Evolutionary conservation across 257 asterid species (phyloP).

Genomic region (Buddleja alternifolia): DNA sequence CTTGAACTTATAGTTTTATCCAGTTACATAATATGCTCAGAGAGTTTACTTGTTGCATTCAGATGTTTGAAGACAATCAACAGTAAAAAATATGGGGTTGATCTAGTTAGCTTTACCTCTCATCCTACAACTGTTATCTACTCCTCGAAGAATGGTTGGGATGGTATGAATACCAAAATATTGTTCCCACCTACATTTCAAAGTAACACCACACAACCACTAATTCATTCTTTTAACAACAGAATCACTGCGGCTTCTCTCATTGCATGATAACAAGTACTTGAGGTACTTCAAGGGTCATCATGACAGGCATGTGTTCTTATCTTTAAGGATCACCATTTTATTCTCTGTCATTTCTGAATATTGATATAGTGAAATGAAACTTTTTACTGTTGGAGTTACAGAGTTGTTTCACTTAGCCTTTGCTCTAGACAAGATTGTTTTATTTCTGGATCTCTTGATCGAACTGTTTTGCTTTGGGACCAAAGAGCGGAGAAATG

Average conservation of each 20-base stretch:
- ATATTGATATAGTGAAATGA: background rate
- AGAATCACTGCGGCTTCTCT: conserved; percentile 98
- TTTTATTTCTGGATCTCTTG: conserved; percentile 93
- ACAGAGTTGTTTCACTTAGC: conserved; percentile 93
- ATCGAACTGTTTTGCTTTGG: conserved; percentile 94
- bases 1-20: conserved; percentile 12
- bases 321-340: conserved; percentile 13
- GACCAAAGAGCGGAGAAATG: conserved; percentile 98
- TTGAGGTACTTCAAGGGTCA: conserved; percentile 98
- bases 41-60: conserved; percentile 29
- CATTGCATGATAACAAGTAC: conserved; percentile 95
- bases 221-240: conserved; percentile 35
- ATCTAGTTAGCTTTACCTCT: conserved; percentile 94
- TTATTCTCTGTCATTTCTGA: conserved; percentile 18
- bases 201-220: conserved; percentile 22
- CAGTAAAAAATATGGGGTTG: conserved; percentile 96
- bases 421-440: conserved; percentile 81
- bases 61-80: conserved; percentile 97
- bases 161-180: conserved; percentile 58
- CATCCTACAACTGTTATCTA: conserved; percentile 95
- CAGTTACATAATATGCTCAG: conserved; percentile 31
- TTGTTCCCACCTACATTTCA: conserved; percentile 16
- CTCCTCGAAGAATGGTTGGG: conserved; percentile 99
- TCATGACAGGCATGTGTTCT: conserved; percentile 79
- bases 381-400: conserved; percentile 28